Base-by-base conservation (phyloP, 139 green algal genomes). In the Closterium sp. region DNA sequence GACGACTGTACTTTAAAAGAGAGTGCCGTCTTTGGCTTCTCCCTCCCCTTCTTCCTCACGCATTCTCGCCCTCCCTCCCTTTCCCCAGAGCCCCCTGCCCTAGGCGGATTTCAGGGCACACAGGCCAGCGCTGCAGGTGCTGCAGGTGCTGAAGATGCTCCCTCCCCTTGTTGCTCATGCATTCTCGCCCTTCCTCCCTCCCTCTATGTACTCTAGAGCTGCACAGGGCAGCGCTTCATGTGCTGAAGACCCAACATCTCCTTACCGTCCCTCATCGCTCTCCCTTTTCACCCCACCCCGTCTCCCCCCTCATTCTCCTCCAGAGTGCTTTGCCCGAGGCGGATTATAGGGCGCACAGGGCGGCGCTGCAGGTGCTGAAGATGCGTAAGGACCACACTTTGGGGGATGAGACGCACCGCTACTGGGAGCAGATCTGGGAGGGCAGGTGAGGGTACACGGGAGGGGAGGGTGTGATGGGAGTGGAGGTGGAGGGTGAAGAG, bases 381-480 rank as follows among this genome's bases (percentile, higher is more conserved):
- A 91, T 98, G 91, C 93, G 96, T 86, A 97, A 97, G 91, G 96
- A 97, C 94, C 91, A 94, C 1, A 95, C 31, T 30, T 91, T 99
- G 88, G 32, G 86, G 4, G 97, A 99, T 31, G 97, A 99, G 93
- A 95, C 91, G 31, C 94, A 97, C 85, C 94, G 97, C 21, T 92
- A 96, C 27, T 99, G 97, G 97, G 97, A 97, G 24, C 94, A 96
- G 42, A 96, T 99, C 27, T 95, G 91, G 91, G 93, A 95, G 70
- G n/a, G 62, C 11, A 87, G 92, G 88, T 94, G 31, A 90, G 86
- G 17, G 3, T 19, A 22, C 1, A 7, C 5, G 85, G 7, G 30
- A 31, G 30, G 85, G 30, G 85, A 90, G 9, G 4, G 27, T 9
- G 22, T 28, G 22, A 90, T 89, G 19, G 17, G 19, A 32, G 17